These are phyloP conservation scores for Pseudogymnoascus sp. DNA, from an alignment of 2,329 filamentous ascomycete genomes.

Conservation along the genomic window DNA sequence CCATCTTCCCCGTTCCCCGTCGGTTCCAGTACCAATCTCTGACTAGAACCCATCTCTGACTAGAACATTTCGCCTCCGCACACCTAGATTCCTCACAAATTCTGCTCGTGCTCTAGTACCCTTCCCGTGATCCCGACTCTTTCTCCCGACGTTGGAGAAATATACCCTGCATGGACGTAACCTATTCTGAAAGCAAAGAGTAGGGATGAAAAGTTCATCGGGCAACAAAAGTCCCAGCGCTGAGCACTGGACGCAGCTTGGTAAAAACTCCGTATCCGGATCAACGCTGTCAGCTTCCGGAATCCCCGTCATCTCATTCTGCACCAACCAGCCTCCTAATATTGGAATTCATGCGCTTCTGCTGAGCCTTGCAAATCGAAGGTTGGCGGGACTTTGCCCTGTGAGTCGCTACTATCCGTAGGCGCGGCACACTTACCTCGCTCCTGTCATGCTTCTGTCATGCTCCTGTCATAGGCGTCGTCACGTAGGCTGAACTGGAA, in stretches of 20 bases:
- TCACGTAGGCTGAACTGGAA: background rate
- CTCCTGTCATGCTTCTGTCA: background rate
- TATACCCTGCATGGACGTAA: background rate
- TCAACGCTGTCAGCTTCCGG: slow-evolving; percentile 1
- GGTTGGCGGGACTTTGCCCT: background rate
- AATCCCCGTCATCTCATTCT: background rate
- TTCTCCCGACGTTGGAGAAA: background rate
- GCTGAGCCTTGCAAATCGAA: background rate
- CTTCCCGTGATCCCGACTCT: background rate
- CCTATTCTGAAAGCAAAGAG: background rate
- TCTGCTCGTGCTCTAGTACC: background rate
- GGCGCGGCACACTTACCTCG: background rate
- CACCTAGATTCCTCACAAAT: background rate
- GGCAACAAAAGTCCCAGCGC: background rate
- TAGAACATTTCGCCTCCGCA: background rate
- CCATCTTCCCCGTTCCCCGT: background rate
- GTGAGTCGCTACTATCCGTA: slow-evolving; percentile 2
- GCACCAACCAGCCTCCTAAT: background rate
- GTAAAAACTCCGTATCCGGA: background rate
- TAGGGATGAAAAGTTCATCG: background rate
- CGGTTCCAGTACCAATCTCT: background rate
- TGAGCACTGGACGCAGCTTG: background rate
- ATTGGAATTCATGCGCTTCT: slow-evolving; percentile 7
- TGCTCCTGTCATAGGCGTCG: no score
- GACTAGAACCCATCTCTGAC: background rate